A percentile compares a stretch with the other conserved stretches of the same genome.
Evolutionary conservation across 331 rosid species (phyloP).

Genomic region (Rosa hybrid): DNA sequence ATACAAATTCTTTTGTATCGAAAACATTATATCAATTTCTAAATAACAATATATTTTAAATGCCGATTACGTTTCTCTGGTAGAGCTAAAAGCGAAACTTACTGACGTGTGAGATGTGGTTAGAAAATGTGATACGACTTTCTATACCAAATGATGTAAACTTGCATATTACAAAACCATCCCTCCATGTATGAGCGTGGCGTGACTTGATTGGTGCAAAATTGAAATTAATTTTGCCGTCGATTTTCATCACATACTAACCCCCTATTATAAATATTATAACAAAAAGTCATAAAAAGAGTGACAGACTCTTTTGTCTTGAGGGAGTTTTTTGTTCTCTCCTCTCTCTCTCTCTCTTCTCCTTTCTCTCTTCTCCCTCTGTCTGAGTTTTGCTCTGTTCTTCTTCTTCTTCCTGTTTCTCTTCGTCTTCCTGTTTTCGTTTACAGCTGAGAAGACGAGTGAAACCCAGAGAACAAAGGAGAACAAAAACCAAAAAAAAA

Average conservation of each 20-base stretch:
- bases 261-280: background rate
- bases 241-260: slow-evolving; percentile 8
- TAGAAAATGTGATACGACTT: background rate
- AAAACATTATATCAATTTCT: background rate
- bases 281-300: background rate
- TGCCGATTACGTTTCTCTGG: background rate
- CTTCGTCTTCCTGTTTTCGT: slow-evolving; percentile 35
- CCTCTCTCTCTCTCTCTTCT: slow-evolving; percentile 20
- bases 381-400: slow-evolving; percentile 21
- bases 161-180: background rate
- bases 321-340: background rate
- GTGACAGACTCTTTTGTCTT: slow-evolving; percentile 17
- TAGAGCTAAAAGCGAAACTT: background rate
- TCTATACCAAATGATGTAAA: background rate
- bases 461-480: slow-evolving; percentile 9
- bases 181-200: background rate
- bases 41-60: background rate
- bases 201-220: background rate
- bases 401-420: slow-evolving; percentile 16
- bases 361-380: background rate
- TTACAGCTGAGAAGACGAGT: slow-evolving; percentile 12
- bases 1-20: background rate
- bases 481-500: background rate
- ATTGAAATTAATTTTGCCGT: background rate
- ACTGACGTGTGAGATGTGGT: background rate